These are phyloP conservation scores for Geotrichum carabidarum DNA, from an alignment of 1,139 yeast species.

Conservation along the genomic window DNA sequence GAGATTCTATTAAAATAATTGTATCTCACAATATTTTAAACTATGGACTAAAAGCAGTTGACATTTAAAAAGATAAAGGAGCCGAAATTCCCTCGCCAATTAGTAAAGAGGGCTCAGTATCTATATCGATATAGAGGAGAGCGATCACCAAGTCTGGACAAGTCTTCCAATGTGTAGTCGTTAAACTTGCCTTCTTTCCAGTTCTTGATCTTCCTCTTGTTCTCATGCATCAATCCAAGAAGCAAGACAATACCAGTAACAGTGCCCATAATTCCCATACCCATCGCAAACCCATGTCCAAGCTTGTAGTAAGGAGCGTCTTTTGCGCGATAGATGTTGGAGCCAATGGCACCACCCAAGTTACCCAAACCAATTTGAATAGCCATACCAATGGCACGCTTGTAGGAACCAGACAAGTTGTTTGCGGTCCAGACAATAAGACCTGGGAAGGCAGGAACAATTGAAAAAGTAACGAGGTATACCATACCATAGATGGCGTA, in stretches of 20 bases:
- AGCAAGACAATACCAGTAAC: constrained; percentile 11
- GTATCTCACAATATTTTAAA: too few species aligned
- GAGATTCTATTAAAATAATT: too few species aligned
- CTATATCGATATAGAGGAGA: constrained; percentile 9
- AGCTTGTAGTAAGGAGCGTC: constrained; percentile 35
- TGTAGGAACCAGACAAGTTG: constrained; percentile 39
- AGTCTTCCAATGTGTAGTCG: constrained; percentile 28
- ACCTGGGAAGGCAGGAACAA: constrained; percentile 39
- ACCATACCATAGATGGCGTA: constrained; percentile 34
- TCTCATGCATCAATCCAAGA: constrained; percentile 27
- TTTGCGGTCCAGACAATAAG: constrained; percentile 40
- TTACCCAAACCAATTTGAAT: constrained; percentile 42
- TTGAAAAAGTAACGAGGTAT: constrained; percentile 37
- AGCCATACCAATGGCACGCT: constrained; percentile 42
- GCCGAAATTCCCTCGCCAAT: too few species aligned
- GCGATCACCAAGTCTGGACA: constrained; percentile 37
- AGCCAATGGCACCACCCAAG: constrained; percentile 40
- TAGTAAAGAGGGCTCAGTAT: not conserved
- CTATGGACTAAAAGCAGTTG: too few species aligned
- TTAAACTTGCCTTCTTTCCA: constrained; percentile 32
- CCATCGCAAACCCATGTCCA: constrained; percentile 34
- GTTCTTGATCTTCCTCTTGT: constrained; percentile 27
- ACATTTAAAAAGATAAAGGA: too few species aligned
- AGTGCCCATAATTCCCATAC: constrained; percentile 20
- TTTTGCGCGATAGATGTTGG: constrained; percentile 36